Percentiles rank a stretch among this genome's conserved stretches.
Evolutionary conservation across 257 asterid species (phyloP).

Genomic region (Penstemon barbatus): DNA sequence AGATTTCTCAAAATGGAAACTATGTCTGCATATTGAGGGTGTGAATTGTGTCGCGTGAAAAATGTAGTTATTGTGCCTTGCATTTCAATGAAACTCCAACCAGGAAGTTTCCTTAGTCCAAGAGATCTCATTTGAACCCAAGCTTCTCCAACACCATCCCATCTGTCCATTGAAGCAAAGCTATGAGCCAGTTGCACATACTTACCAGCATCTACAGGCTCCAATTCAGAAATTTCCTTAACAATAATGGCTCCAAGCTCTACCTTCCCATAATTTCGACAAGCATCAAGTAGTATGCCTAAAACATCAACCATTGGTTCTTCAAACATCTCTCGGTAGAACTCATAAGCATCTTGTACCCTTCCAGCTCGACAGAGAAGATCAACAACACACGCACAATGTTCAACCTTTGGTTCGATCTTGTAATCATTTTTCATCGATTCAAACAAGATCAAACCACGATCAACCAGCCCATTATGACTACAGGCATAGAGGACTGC

Average conservation of each 20-base stretch:
- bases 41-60: slow-evolving; percentile 60
- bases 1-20: slow-evolving; percentile 42
- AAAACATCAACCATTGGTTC: slow-evolving; percentile 60
- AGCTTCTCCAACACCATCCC: slow-evolving; percentile 85
- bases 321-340: slow-evolving; percentile 53
- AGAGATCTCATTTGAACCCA: slow-evolving; percentile 72
- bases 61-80: slow-evolving; percentile 65
- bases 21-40: slow-evolving; percentile 56
- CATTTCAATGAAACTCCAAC: slow-evolving; percentile 82
- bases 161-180: slow-evolving; percentile 67
- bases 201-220: slow-evolving; percentile 69
- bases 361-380: slow-evolving; percentile 84
- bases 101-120: slow-evolving; percentile 71
- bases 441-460: slow-evolving; percentile 61
- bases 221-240: slow-evolving; percentile 49
- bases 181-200: slow-evolving; percentile 83
- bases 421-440: slow-evolving; percentile 59
- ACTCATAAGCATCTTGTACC: slow-evolving; percentile 64
- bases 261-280: slow-evolving; percentile 44
- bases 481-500: slow-evolving; percentile 70
- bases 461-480: slow-evolving; percentile 76
- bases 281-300: slow-evolving; percentile 79
- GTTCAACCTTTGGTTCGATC: slow-evolving; percentile 70
- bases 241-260: slow-evolving; percentile 52
- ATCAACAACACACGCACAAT: slow-evolving; percentile 75